Evolutionary conservation across 495 filamentous ascomycete species (phyloP).

Genomic region (Aspergillus sclerotiicarbonarius): DNA sequence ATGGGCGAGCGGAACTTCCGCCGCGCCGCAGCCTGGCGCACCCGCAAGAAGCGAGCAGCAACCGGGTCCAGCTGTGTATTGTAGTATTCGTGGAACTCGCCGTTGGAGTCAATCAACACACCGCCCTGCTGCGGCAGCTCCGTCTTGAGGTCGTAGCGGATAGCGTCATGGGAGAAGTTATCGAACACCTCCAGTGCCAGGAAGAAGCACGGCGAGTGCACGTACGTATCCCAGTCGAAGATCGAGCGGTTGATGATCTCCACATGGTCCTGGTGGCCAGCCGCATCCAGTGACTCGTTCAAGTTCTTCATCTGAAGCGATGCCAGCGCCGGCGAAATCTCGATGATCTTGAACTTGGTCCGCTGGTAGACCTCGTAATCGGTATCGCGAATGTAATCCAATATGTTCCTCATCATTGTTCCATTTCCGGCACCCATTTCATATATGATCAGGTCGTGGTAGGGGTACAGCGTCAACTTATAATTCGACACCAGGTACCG

Average conservation of each 20-base stretch:
- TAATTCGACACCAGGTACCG: slow-evolving; percentile 95
- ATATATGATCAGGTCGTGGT: slow-evolving; percentile 97
- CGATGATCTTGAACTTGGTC: slow-evolving; percentile 92
- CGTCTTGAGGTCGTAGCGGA: slow-evolving; percentile 80
- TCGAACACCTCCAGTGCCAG: slow-evolving; percentile 98
- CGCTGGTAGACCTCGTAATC: slow-evolving; percentile 91
- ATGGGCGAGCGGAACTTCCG: slow-evolving; percentile 55
- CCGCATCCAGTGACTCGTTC: slow-evolving; percentile 55
- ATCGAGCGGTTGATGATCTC: slow-evolving; percentile 93
- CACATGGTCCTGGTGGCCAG: slow-evolving; percentile 79
- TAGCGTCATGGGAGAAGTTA: slow-evolving; percentile 93
- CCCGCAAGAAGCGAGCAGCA: slow-evolving; percentile 74
- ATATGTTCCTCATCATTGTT: slow-evolving; percentile 95
- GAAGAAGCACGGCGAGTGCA: slow-evolving; percentile 92
- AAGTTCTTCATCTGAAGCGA: slow-evolving; percentile 72
- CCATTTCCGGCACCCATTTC: slow-evolving; percentile 98
- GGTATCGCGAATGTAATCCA: slow-evolving; percentile 90
- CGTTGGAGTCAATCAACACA: slow-evolving; percentile 78
- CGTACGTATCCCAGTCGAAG: slow-evolving; percentile 86
- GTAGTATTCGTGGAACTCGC: slow-evolving; percentile 96
- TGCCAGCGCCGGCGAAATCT: slow-evolving; percentile 82
- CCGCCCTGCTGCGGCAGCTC: slow-evolving; percentile 77
- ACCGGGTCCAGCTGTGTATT: slow-evolving; percentile 73
- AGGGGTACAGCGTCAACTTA: slow-evolving; percentile 87
- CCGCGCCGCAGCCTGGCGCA: slow-evolving; percentile 66